A percentile compares a stretch with the other conserved stretches of the same genome.
Conservation (phyloP, 176 grass and related monocot genomes). For the Lolium rigidum region DNA sequence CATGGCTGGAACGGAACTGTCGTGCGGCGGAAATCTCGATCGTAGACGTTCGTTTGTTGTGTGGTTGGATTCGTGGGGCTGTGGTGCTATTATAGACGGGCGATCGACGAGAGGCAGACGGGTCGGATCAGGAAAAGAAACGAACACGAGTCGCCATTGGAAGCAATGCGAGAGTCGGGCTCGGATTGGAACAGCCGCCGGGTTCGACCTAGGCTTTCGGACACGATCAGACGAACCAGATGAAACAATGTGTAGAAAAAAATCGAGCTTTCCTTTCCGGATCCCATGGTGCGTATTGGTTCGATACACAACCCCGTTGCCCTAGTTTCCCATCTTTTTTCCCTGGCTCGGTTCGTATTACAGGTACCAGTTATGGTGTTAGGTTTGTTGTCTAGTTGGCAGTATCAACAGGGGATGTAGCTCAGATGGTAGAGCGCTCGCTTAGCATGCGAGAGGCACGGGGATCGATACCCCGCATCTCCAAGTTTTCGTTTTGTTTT, state of each 20-base stretch:
- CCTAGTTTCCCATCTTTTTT: too few species aligned
- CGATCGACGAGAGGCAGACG: neutral
- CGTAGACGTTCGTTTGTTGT: neutral
- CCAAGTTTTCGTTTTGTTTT: slow-evolving; percentile 29
- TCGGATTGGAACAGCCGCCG: too few species aligned
- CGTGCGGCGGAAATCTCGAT: neutral
- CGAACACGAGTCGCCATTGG: neutral
- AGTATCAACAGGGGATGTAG: slow-evolving; percentile 54
- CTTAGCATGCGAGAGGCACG: slow-evolving; percentile 98
- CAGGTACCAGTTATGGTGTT: too few species aligned
- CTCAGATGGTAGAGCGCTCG: slow-evolving; percentile 97
- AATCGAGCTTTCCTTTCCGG: too few species aligned
- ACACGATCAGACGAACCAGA: too few species aligned
- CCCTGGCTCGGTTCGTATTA: too few species aligned
- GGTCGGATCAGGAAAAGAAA: neutral
- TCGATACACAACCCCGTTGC: too few species aligned
- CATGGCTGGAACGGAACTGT: neutral
- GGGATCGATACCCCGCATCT: slow-evolving; percentile 93
- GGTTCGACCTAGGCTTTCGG: too few species aligned
- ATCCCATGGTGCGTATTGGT: too few species aligned
- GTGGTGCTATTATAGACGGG: neutral
- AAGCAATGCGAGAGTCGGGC: too few species aligned
- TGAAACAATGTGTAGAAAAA: too few species aligned
- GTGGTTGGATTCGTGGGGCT: neutral
- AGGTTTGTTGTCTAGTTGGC: too few species aligned